Conservation (phyloP, 176 grass and related monocot species). For the Rhynchospora pubera region DNA sequence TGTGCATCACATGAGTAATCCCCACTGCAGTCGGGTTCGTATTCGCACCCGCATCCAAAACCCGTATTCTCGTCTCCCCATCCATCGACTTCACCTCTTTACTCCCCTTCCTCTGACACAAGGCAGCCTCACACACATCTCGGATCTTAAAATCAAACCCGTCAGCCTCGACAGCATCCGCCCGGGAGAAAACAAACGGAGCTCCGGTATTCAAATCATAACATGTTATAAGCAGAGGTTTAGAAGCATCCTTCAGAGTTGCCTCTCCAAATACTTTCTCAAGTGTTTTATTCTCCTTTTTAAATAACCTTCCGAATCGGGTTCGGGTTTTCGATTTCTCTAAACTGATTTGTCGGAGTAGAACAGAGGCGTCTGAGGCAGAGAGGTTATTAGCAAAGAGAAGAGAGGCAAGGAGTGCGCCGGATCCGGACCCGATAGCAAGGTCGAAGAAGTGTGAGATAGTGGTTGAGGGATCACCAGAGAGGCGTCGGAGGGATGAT, state of each 20-base stretch:
- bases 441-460: conserved; percentile 64
- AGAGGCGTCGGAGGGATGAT: conserved; percentile 43
- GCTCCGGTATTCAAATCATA: conserved; percentile 50
- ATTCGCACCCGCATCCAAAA: conserved; percentile 10
- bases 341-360: conserved; percentile 38
- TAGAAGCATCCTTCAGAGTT: conserved; percentile 47
- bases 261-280: conserved; percentile 45
- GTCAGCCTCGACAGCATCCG: conserved; percentile 78
- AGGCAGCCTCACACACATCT: conserved; percentile 51
- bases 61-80: conserved; percentile 39
- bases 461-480: conserved; percentile 27
- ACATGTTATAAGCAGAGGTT: conserved; percentile 76
- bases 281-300: conserved; percentile 20
- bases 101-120: conserved; percentile 13
- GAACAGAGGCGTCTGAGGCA: conserved; percentile 33
- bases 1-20: conserved; percentile 70
- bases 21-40: conserved; percentile 57
- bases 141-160: conserved; percentile 79
- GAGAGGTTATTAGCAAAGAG: conserved; percentile 53
- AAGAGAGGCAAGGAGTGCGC: conserved; percentile 50
- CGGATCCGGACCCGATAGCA: conserved; percentile 52
- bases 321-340: conserved; percentile 10
- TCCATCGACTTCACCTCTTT: conserved; percentile 49
- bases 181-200: conserved; percentile 89
- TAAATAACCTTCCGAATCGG: neutral